Conservation (phyloP, 2,329 filamentous ascomycete genomes). For the Verticillium albo-atrum region DNA sequence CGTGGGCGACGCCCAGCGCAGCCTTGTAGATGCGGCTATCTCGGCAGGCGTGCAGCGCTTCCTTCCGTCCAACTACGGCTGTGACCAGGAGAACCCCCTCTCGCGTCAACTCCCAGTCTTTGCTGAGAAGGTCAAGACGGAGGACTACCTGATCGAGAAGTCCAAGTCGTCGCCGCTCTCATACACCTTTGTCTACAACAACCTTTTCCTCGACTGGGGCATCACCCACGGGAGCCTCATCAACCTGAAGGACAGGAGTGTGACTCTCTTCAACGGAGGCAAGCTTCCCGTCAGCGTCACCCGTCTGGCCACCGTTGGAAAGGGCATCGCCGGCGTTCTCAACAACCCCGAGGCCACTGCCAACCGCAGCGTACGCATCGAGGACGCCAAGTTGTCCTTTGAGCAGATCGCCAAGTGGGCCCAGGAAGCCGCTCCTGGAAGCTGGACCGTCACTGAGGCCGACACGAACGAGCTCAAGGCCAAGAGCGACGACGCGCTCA, state of each 20-base stretch:
- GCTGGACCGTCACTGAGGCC: not conserved
- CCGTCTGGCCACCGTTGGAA: not conserved
- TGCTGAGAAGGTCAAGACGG: slow-evolving; percentile 38
- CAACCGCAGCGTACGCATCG: slow-evolving; percentile 49
- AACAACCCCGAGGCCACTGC: slow-evolving; percentile 38
- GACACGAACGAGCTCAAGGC: not conserved
- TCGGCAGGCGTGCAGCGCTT: slow-evolving; percentile 57
- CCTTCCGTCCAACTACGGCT: slow-evolving; percentile 33
- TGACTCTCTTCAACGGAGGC: not conserved
- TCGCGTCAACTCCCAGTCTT: slow-evolving; percentile 44
- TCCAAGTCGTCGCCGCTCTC: slow-evolving; percentile 36
- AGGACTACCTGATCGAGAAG: slow-evolving; percentile 34
- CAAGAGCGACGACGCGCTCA: not conserved
- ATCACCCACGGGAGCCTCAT: slow-evolving; percentile 12
- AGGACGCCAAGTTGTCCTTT: slow-evolving; percentile 44
- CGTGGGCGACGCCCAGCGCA: slow-evolving; percentile 10
- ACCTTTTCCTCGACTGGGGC: slow-evolving; percentile 57
- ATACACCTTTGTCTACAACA: slow-evolving; percentile 51
- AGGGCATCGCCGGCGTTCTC: slow-evolving; percentile 20
- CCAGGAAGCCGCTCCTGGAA: not conserved
- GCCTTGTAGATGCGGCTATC: slow-evolving; percentile 46
- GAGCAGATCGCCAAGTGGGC: slow-evolving; percentile 32
- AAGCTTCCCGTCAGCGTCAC: not conserved
- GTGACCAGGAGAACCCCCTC: slow-evolving; percentile 46
- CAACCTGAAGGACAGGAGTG: not conserved